Base-by-base conservation (phyloP, 768 basidiomycete species). In the Astraeus odoratus region DNA sequence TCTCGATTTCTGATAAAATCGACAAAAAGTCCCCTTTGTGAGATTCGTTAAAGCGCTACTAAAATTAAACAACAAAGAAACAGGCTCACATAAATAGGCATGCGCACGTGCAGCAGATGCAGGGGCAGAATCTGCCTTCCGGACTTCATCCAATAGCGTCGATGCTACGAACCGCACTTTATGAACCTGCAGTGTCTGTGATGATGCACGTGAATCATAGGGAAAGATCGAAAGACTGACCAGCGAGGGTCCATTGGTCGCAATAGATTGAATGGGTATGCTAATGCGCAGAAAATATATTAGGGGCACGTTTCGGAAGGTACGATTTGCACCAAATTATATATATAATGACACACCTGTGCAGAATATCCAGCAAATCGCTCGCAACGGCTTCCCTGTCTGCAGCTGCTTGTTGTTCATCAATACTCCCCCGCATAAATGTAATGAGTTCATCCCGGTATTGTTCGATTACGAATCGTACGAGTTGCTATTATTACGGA, bases 131-230 rank as follows among this genome's bases (percentile, higher is more conserved):
- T 87, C 86, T 39, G 81, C 85, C 64, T 86, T 84, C 40, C 82
- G 74, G 26, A 94, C 84, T 15, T 86, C 80, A 58, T 93, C 90
- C 48, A 94, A 71, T 42, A 95, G 67, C 2, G 89, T 91, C 10
- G 89, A 93, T 13, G 92, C 92, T 29, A 94, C 89, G 61, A 91
- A 94, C 47, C 92, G 82, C 50, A 94, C 90, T 74, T 94, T 94
- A 60, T 88, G 83, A 13, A 94, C 88, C 81, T 85, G 50, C 26
- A 67, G n/a, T n/a, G n/a, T 41, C 13, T 19, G 39, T 22, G 15
- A n/a, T 34, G 20, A n/a, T 29, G 16, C 39, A 12, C 16, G 12
- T 5, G 8, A 29, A 13, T 10, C 9, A 15, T 10, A 12, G 18
- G 12, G 8, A 5, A 18, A 44, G 30, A 5, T 18, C 3, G n/a